Conservation (phyloP, 140 eudicot species). For the Stevia rebaudiana region DNA sequence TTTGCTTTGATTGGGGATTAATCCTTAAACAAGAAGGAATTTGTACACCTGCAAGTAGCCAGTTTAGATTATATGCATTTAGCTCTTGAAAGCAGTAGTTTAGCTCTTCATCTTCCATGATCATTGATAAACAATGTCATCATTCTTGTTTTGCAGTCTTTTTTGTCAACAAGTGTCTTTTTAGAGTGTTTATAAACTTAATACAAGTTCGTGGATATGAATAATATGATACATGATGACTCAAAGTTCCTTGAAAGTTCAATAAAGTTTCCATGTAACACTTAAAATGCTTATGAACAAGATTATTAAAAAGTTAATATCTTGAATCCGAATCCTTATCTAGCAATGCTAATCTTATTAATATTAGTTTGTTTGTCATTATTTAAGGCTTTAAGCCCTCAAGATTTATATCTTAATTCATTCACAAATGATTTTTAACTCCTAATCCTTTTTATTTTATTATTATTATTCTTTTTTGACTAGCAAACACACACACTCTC, state of each 20-base stretch:
- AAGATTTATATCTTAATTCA: constrained; percentile 16
- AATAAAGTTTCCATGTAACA: neutral
- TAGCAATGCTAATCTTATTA: constrained; percentile 15
- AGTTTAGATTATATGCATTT: constrained; percentile 6
- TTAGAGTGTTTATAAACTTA: constrained; percentile 6
- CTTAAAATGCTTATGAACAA: neutral
- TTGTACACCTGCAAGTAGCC: neutral
- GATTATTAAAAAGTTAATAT: neutral
- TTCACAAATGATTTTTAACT: neutral
- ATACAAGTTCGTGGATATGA: neutral
- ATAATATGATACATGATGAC: too few relatives aligned
- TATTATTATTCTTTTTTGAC: too few relatives aligned
- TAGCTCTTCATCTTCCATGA: constrained; percentile 6
- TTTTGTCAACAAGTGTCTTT: neutral
- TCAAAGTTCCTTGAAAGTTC: constrained; percentile 3
- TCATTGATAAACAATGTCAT: neutral
- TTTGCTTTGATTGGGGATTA: constrained; percentile 6
- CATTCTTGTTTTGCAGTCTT: neutral
- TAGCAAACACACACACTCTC: too few relatives aligned
- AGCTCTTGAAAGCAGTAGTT: constrained; percentile 7
- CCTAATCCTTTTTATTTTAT: constrained; percentile 15
- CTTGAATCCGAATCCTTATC: constrained; percentile 31
- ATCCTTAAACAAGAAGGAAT: neutral
- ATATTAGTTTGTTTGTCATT: constrained; percentile 13
- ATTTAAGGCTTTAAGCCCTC: constrained; percentile 17